Percentiles rank a stretch among this genome's conserved stretches.
Conservation (phyloP, 2,329 filamentous ascomycete species). For the Aspergillus viridinutans region DNA sequence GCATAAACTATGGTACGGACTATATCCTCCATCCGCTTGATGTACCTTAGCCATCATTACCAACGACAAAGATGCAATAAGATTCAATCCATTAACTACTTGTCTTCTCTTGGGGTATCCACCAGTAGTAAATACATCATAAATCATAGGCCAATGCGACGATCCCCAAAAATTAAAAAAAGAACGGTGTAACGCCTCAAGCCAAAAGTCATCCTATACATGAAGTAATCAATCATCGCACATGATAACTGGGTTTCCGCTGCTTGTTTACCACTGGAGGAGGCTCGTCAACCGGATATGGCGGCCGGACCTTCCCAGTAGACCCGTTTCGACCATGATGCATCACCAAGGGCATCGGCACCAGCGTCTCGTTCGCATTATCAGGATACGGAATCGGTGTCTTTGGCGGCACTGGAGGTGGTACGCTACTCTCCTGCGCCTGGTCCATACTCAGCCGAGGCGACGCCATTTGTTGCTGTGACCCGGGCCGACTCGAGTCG, state of each 20-base stretch:
- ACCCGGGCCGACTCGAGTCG: conserved; percentile 31
- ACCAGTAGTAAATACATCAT: conserved; percentile 2
- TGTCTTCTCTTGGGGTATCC: conserved; percentile 13
- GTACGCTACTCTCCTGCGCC: conserved; percentile 28
- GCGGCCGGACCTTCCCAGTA: conserved; percentile 46
- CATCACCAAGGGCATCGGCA: conserved; percentile 34
- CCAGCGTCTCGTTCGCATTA: conserved; percentile 27
- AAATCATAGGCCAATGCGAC: not conserved
- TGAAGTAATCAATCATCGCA: conserved; percentile 36
- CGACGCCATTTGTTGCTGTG: conserved; percentile 21
- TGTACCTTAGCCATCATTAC: not conserved
- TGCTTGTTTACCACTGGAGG: conserved; percentile 83
- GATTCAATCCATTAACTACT: not conserved
- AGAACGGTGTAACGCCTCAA: not conserved
- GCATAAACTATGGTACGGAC: too few relatives aligned
- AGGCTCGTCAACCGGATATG: conserved; percentile 77
- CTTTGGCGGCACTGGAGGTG: conserved; percentile 73
- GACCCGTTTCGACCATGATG: conserved; percentile 9
- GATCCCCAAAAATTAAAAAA: not conserved
- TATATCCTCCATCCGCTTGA: too few relatives aligned
- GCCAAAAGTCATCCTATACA: not conserved
- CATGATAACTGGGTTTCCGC: conserved; percentile 71
- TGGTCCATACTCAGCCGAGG: conserved; percentile 36
- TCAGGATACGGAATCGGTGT: conserved; percentile 61
- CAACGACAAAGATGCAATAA: not conserved